Percentiles rank a stretch among this genome's conserved stretches.
phyloP scores from a whole-genome alignment of 2,329 filamentous ascomycete species.

The Escovopsis sp. region DNA sequence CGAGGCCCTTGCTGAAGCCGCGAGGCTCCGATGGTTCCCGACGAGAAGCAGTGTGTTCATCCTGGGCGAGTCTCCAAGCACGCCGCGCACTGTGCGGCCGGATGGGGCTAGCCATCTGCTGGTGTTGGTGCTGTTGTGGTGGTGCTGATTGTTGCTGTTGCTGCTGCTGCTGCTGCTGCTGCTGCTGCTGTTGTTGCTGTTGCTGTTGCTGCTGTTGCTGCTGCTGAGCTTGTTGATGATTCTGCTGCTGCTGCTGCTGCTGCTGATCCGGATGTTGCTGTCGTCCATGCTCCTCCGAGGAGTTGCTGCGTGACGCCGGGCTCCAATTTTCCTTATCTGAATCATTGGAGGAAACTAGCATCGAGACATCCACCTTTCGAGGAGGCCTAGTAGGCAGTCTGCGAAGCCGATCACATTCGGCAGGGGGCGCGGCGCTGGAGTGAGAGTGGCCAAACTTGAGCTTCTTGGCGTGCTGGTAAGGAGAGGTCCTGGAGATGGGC shows the following conservation, averaged over 20 bases:
- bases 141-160: too few relatives aligned
- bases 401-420: constrained; percentile 13
- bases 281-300: constrained; percentile 17
- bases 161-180: too few relatives aligned
- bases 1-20: constrained; percentile 17
- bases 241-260: too few relatives aligned
- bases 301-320: constrained; percentile 33
- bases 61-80: constrained; percentile 24
- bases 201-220: too few relatives aligned
- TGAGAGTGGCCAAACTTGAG: constrained; percentile 43
- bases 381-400: constrained; percentile 9
- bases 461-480: constrained; percentile 36
- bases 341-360: constrained; percentile 34
- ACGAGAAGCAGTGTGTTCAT: constrained; percentile 19
- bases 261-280: too few relatives aligned
- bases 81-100: constrained; percentile 24
- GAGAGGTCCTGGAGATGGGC: constrained; percentile 16
- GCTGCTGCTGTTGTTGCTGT: too few relatives aligned
- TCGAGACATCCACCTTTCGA: constrained; percentile 23
- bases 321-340: constrained; percentile 94
- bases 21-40: constrained; percentile 23
- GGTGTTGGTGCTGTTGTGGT: constrained; percentile 2
- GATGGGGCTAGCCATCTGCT: constrained; percentile 19
- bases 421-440: constrained; percentile 48
- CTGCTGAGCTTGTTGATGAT: too few relatives aligned